Percentiles rank a stretch among this genome's conserved stretches.
These are phyloP conservation scores for Triadica sebifera DNA, from an alignment of 345 rosid species.

Conservation along the genomic window DNA sequence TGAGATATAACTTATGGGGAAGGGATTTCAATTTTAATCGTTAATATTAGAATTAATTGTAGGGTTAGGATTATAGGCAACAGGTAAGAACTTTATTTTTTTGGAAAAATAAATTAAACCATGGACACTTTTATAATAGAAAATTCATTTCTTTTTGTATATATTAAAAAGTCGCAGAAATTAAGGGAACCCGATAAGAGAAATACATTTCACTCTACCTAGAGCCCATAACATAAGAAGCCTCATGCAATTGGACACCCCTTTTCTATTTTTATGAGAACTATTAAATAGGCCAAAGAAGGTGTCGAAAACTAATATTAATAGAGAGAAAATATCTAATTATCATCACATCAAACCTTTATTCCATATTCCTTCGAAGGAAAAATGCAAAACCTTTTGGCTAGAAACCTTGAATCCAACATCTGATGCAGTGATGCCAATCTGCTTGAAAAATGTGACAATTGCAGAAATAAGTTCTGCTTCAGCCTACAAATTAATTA, in stretches of 20 bases:
- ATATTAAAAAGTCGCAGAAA: no score
- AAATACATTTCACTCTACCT: neutral
- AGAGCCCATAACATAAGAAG: neutral
- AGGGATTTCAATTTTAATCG: no score
- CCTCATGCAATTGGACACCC: neutral
- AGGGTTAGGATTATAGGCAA: no score
- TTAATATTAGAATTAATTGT: no score
- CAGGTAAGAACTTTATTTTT: no score
- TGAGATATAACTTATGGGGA: no score
- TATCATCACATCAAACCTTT: neutral
- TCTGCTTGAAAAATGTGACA: slow-evolving; percentile 69
- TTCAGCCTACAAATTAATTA: slow-evolving; percentile 59
- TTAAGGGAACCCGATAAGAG: no score
- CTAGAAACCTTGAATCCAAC: slow-evolving; percentile 93
- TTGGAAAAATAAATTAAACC: no score
- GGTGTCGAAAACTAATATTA: neutral
- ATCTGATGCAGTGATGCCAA: slow-evolving; percentile 80
- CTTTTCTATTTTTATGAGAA: neutral
- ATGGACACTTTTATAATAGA: no score
- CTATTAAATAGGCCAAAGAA: neutral
- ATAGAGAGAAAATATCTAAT: neutral
- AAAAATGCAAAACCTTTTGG: slow-evolving; percentile 59
- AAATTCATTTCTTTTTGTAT: no score
- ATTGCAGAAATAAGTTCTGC: slow-evolving; percentile 89
- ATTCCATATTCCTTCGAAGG: neutral